Evolutionary conservation across 176 grass and related monocot genomes (phyloP), one percentile per base, ranked within the genome.

Genomic region (Echinochloa phyllopogon): DNA sequence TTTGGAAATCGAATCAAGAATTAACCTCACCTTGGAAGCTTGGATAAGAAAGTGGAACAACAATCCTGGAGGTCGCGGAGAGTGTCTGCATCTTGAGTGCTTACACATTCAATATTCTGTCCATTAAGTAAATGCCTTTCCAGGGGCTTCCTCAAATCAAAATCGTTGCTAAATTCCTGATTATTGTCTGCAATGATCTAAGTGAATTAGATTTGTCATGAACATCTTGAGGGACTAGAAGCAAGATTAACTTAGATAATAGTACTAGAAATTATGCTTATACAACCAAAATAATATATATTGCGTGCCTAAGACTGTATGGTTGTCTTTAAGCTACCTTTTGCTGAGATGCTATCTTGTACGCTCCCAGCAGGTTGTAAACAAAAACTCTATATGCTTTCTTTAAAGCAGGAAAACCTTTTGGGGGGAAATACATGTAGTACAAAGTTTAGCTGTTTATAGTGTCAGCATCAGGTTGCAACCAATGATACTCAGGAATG

Each of bases 141-240:
- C 63, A 98, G 82, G 39, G 91, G 83, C 52, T 92, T 95, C 74
- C 96, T 87, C 56, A 98, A 81, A 85, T 98, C 96, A 85, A 98
- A 98, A 76, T 98, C 91, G 88, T 87, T 92, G 87, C 89, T 92
- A 75, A 90, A 98, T 69, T 98, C 93, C 58, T 87, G 91, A 69
- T 90, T 93, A 48, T 10, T 88, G 55, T 89, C 96, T 98, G 96
- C 79, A 94, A 81, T 39, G 29, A 47, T 82, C 11, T 78, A 79
- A 60, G 18, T 37, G 2, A 66, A 8, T 83, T 21, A 79, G 12
- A 57, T 29, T 65, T 59, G 14, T 14, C 7, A 79, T 0, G 69
- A 77, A 47, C 25, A 55, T 71, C 20, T 70, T 44, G 1, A 72
- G 11, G 40, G 10, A 77, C 5, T 10, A 10, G 65, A 75, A 58